These are phyloP conservation scores for Telfairia occidentalis DNA, from an alignment of 331 rosid species.

Conservation along the genomic window DNA sequence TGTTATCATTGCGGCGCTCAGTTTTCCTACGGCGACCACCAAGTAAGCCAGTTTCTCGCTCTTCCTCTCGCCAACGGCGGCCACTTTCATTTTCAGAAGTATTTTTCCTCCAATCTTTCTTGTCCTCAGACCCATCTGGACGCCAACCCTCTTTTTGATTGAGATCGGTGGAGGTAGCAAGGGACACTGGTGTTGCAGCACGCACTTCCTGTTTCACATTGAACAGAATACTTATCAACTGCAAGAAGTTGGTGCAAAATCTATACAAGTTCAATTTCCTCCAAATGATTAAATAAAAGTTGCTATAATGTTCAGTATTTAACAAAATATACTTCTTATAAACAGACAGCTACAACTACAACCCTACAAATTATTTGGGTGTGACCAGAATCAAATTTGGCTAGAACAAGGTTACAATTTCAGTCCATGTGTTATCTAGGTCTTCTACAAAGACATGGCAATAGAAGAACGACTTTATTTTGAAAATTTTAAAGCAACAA, in stretches of 20 bases:
- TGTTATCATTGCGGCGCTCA: constrained; percentile 38
- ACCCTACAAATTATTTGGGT: no score
- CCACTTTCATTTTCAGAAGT: constrained; percentile 34
- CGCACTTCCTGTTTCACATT: constrained; percentile 33
- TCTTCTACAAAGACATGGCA: not conserved
- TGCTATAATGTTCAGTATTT: not conserved
- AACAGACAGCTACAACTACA: constrained; percentile 1
- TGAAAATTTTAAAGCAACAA: not conserved
- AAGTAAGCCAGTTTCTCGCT: constrained; percentile 51
- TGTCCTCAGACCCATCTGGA: constrained; percentile 42
- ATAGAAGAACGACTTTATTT: not conserved
- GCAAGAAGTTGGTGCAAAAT: not conserved
- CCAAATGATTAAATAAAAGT: not conserved
- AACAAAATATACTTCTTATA: not conserved
- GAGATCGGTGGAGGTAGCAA: constrained; percentile 29
- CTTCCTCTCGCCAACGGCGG: constrained; percentile 63
- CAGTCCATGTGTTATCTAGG: not conserved
- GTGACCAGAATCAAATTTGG: not conserved
- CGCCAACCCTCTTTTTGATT: constrained; percentile 48
- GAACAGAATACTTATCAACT: not conserved
- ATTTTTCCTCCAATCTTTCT: constrained; percentile 41
- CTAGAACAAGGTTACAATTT: not conserved
- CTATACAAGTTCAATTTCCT: not conserved
- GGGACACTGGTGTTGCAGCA: constrained; percentile 24
- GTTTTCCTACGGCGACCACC: constrained; percentile 46